These are phyloP conservation scores for Clausena lansium DNA, from an alignment of 345 rosid species.

Conservation along the genomic window DNA sequence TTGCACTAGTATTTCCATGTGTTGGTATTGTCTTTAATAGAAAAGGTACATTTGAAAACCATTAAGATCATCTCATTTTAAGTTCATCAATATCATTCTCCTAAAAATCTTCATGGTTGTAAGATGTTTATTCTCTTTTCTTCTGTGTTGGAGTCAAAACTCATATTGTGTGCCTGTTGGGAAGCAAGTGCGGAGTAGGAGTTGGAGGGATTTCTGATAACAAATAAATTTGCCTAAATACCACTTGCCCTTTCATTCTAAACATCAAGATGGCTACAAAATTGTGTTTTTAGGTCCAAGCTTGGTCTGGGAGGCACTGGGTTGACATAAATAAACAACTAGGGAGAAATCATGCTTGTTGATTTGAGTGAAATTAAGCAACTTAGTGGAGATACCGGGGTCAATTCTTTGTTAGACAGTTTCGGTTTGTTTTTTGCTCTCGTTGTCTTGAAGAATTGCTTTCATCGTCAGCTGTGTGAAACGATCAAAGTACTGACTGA, in stretches of 20 bases:
- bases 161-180: not conserved
- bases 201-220: not conserved
- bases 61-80: not conserved
- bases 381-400: not conserved
- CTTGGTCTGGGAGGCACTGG: not conserved
- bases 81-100: not conserved
- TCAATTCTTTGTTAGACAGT: slow-evolving; percentile 5
- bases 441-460: not conserved
- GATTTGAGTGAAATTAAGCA: slow-evolving; percentile 6
- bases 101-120: not conserved
- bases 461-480: not conserved
- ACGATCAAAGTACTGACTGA: not conserved
- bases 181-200: not conserved
- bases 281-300: not conserved
- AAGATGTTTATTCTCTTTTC: not conserved
- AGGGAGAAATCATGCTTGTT: not conserved
- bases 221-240: not conserved
- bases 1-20: not conserved
- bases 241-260: not conserved
- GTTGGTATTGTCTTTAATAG: not conserved
- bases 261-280: not conserved
- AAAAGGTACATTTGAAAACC: not conserved
- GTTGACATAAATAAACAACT: not conserved
- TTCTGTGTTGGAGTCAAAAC: not conserved
- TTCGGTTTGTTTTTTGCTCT: not conserved